A percentile compares a stretch with the other conserved stretches of the same genome.
phyloP scores from a whole-genome alignment of 495 filamentous ascomycete species.

The Tuber umbilicatum region DNA sequence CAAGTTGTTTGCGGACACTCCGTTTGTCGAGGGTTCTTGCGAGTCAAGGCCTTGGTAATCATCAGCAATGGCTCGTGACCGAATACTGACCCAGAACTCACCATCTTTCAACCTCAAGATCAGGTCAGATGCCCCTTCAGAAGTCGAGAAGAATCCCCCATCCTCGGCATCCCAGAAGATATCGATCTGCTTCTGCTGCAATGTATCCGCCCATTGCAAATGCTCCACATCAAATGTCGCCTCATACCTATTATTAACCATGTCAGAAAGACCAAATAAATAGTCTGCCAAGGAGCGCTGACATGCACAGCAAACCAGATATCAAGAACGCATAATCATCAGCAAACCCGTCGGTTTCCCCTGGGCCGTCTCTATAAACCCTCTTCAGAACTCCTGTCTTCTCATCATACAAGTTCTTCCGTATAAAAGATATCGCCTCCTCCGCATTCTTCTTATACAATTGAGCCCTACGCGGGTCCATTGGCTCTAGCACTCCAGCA shows the following conservation, averaged over 20 bases:
- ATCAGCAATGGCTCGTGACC: conserved; percentile 4
- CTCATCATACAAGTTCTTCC: conserved; percentile 66
- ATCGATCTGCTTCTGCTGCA: conserved; percentile 68
- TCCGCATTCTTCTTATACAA: conserved; percentile 60
- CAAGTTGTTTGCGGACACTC: conserved; percentile 73
- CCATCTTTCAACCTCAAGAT: conserved; percentile 84
- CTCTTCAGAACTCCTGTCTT: conserved; percentile 58
- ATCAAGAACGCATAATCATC: conserved; percentile 94
- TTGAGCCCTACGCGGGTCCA: conserved; percentile 53
- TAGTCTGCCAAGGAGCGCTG: neutral
- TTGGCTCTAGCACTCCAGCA: conserved; percentile 56
- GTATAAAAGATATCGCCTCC: conserved; percentile 69
- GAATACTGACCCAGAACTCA: conserved; percentile 9
- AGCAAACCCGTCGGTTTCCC: conserved; percentile 71
- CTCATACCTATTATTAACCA: conserved; percentile 52
- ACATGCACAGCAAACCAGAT: conserved; percentile 70
- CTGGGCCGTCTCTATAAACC: conserved; percentile 67
- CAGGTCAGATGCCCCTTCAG: conserved; percentile 58
- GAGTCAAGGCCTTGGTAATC: conserved; percentile 65
- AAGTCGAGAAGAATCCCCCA: conserved; percentile 85
- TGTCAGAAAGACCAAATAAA: conserved; percentile 8
- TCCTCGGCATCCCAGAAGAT: conserved; percentile 59
- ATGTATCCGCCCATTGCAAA: conserved; percentile 71
- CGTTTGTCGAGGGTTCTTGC: conserved; percentile 81
- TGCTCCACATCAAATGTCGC: conserved; percentile 73